Evolutionary conservation across 1,139 yeast species (phyloP), one percentile per base, ranked within the genome.

Genomic region (Zhuliangozyma blackwelliae): DNA sequence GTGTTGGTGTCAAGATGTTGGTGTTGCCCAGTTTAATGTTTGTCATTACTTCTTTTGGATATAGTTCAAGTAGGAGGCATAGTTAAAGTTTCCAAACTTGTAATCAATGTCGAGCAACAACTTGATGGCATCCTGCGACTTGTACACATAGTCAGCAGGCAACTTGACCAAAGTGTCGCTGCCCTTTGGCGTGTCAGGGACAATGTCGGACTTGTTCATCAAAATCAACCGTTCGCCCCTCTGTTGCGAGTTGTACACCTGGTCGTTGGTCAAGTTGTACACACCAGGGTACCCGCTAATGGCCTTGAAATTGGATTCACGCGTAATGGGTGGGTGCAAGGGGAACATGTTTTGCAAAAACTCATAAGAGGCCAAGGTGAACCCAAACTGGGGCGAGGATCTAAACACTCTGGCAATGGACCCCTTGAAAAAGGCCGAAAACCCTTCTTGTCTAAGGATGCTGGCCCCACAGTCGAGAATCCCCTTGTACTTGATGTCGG

Each of bases 381-480:
- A 90, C 39, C 97, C 98, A 60, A 92, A 92, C 63, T 92, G 98
- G 13, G 98, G 98, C 3, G 97, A 89, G 5, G 97, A 90, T 64
- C 97, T 78, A 54, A 90, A 70, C 33, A 92, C 90, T 62, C 98
- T 79, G 6, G 98, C 97, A 45, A 92, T 77, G 30, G 97, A 95
- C 52, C 98, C 98, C 69, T 90, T 92, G 72, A 90, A 92, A 59
- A 92, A 86, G 10, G 97, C 96, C 43, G 72, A 61, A 10, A 68
- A 41, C 7, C 82, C 82, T 65, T 92, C 98, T 57, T 88, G 96
- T 51, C 65, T 76, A 50, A 81, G 59, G 40, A 92, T 89, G 8
- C 86, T 77, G 31, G 63, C 61, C 34, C 84, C 85, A 23, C 96
- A 94, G 60, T 89, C 90, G 28, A 69, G 54, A 41, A 92, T 81